phyloP scores from a whole-genome alignment of 805 yeast species.

The Myxozyma neglecta region DNA sequence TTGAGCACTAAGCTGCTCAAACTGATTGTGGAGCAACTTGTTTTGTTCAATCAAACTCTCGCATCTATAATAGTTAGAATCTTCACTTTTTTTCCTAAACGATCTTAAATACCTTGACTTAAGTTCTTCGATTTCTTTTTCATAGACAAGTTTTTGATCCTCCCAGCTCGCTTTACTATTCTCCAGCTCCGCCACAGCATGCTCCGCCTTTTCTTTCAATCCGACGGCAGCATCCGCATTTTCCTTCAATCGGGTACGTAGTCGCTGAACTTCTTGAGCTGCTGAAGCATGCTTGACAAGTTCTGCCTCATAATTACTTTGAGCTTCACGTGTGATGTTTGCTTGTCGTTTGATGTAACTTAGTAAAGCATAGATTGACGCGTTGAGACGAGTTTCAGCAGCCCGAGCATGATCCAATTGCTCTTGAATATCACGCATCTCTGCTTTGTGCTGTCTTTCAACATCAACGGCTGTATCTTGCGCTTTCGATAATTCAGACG shows the following conservation, averaged over 20 bases:
- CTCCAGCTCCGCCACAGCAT: conserved; percentile 40
- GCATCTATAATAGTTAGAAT: conserved; percentile 30
- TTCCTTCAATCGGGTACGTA: conserved; percentile 43
- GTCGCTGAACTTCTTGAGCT: conserved; percentile 44
- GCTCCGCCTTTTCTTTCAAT: conserved; percentile 38
- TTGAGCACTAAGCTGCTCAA: conserved; percentile 47
- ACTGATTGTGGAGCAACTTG: conserved; percentile 63
- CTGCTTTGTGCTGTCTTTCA: conserved; percentile 34
- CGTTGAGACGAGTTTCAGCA: conserved; percentile 38
- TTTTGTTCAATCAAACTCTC: conserved; percentile 68
- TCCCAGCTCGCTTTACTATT: conserved; percentile 50
- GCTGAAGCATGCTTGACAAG: conserved; percentile 56
- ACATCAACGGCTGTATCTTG: conserved; percentile 30
- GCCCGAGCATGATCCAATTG: conserved; percentile 36
- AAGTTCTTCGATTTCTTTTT: conserved; percentile 50
- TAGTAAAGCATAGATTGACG: conserved; percentile 38
- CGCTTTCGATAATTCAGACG: conserved; percentile 34
- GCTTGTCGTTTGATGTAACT: conserved; percentile 49
- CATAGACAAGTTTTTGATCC: conserved; percentile 45
- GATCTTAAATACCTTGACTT: conserved; percentile 41
- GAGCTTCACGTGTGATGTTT: conserved; percentile 50
- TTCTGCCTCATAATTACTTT: conserved; percentile 56
- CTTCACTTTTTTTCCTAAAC: not conserved
- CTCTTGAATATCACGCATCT: conserved; percentile 29
- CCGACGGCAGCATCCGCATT: conserved; percentile 38